Conservation (phyloP, 2,329 filamentous ascomycete genomes). For the Ascochyta koolunga region DNA sequence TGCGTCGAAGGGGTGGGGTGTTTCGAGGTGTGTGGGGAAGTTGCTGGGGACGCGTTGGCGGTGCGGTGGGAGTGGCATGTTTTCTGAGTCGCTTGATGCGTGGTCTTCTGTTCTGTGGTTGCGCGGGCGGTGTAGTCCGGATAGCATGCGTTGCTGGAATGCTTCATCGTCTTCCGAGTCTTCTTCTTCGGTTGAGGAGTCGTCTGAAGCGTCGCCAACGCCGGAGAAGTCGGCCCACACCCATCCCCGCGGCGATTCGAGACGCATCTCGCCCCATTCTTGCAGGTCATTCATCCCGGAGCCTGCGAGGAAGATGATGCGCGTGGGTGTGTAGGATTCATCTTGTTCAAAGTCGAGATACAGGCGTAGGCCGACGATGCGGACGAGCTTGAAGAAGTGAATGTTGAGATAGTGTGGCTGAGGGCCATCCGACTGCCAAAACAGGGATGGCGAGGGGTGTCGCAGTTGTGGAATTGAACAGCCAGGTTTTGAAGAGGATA, state of each 20-base stretch:
- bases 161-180: constrained; percentile 26
- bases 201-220: constrained; percentile 57
- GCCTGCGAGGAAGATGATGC: constrained; percentile 86
- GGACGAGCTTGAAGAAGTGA: constrained; percentile 83
- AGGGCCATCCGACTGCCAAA: constrained; percentile 87
- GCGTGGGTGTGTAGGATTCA: constrained; percentile 95
- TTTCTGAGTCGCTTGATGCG: constrained; percentile 9
- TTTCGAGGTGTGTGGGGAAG: constrained; percentile 11
- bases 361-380: constrained; percentile 78
- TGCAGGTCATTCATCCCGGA: constrained; percentile 91
- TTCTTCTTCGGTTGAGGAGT: constrained; percentile 23
- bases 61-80: constrained; percentile 11
- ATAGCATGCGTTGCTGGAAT: constrained; percentile 12
- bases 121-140: not conserved
- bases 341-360: constrained; percentile 91
- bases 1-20: constrained; percentile 5
- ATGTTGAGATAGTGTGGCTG: constrained; percentile 84
- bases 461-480: constrained; percentile 79
- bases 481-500: constrained; percentile 80
- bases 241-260: constrained; percentile 85
- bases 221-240: constrained; percentile 77
- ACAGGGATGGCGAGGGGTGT: constrained; percentile 72
- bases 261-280: constrained; percentile 80
- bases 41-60: constrained; percentile 13
- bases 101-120: constrained; percentile 15